Evolutionary conservation across 2,329 filamentous ascomycete genomes (phyloP), one percentile per base, ranked within the genome.

Genomic region (Calonectria multiphialidica): DNA sequence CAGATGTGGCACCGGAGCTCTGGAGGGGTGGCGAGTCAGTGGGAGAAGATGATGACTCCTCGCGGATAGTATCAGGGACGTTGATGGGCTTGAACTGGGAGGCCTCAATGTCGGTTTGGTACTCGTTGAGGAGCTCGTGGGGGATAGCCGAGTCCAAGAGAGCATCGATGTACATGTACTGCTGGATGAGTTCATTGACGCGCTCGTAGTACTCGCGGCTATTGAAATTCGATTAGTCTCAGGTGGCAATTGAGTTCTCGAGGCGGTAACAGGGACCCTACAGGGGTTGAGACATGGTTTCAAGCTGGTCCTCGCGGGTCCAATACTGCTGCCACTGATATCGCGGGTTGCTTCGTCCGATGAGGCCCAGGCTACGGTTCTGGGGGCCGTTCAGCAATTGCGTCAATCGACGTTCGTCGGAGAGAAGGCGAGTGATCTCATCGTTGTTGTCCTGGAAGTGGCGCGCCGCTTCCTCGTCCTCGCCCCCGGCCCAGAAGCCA

Each of bases 111-210:
- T 93, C 87, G 75, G 92, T 82, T 42, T 84, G 92, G 83, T 98
- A 98, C 83, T 98, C 96, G 80, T 97, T 96, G 70, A 98, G 92
- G 53, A 98, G 87, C 78, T 96, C 93, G 80, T 98, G 96, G 2
- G 96, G 96, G n/a, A 98, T 90, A 35, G 95, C 96, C 10, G 95
- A 98, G 84, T 98, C 95, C 73, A 98, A 89, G 69, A 98, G 87
- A 65, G 93, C 91, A 84, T 98, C 96, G 78, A 98, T 98, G 82
- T 97, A 98, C 74, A 97, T 88, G 82, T 98, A 98, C 82, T 98
- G 94, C 82, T 97, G 94, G 71, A 98, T 92, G 50, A 98, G 88
- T 77, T 93, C 92, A 84, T 98, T 98, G 81, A 93, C 96, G 50
- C 94, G 91, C 86, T 97, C 93, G 81, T 98, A 98, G 85, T 98